Conservation (phyloP, 2,329 filamentous ascomycete genomes). For the Aspergillus unguis region DNA sequence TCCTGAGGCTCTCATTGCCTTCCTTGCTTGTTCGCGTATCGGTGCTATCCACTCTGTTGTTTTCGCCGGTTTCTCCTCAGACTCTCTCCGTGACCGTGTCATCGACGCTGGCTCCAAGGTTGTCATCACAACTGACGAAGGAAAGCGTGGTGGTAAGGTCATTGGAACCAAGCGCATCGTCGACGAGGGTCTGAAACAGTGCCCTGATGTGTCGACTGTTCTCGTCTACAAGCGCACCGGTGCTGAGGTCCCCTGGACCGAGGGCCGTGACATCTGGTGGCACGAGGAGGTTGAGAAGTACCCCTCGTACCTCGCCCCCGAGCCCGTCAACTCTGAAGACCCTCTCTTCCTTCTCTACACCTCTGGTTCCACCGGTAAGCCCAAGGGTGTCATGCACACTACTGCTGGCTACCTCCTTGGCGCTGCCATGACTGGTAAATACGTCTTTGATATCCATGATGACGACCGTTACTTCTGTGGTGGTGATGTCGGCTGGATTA, state of each 20-base stretch:
- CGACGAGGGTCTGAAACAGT: constrained; percentile 94
- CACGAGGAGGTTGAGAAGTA: constrained; percentile 98
- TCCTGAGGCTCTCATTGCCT: constrained; percentile 86
- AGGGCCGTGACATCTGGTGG: constrained; percentile 93
- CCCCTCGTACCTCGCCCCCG: constrained; percentile 85
- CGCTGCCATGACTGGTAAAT: constrained; percentile 90
- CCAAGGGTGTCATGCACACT: constrained; percentile 98
- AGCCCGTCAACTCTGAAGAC: constrained; percentile 88
- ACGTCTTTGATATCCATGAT: constrained; percentile 97
- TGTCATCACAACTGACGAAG: constrained; percentile 95
- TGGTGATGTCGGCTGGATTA: constrained; percentile 98
- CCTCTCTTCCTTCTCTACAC: constrained; percentile 97
- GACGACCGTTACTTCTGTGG: constrained; percentile 95
- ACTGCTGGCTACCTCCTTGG: constrained; percentile 94
- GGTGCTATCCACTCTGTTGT: constrained; percentile 96
- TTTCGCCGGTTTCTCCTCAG: constrained; percentile 95
- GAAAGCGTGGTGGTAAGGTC: constrained; percentile 93
- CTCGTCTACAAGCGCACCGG: constrained; percentile 95
- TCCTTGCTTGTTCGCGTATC: constrained; percentile 87
- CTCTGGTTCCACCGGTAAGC: constrained; percentile 95
- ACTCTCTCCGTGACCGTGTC: constrained; percentile 92
- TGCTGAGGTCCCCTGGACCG: constrained; percentile 84
- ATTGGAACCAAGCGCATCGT: constrained; percentile 99
- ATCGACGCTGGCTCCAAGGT: constrained; percentile 87
- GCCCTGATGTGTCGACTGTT: constrained; percentile 78